Conservation (phyloP, 176 grass and related monocot species). For the Lolium multiflorum region DNA sequence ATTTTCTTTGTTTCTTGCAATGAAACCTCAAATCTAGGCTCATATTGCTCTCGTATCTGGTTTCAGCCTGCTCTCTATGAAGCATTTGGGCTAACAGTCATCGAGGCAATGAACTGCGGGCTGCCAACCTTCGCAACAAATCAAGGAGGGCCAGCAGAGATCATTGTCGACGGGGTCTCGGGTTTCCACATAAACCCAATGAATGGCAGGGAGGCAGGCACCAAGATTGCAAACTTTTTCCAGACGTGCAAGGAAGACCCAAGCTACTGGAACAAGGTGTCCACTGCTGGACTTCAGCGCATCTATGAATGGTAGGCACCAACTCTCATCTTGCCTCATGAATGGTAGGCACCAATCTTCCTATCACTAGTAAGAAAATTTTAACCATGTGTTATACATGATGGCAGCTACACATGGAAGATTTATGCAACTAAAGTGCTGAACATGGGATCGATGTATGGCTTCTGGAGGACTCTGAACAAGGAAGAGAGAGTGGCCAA, state of each 20-base stretch:
- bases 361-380: neutral
- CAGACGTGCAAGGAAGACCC: slow-evolving; percentile 81
- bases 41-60: neutral
- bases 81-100: slow-evolving; percentile 94
- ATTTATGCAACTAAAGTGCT: slow-evolving; percentile 88
- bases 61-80: slow-evolving; percentile 96
- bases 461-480: slow-evolving; percentile 89
- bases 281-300: slow-evolving; percentile 80
- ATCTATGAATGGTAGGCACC: slow-evolving; percentile 83
- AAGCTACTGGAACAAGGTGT: slow-evolving; percentile 92
- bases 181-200: slow-evolving; percentile 93
- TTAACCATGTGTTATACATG: neutral
- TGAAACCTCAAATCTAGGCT: neutral
- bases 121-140: slow-evolving; percentile 90
- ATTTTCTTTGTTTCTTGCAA: neutral
- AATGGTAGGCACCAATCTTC: slow-evolving; percentile 1
- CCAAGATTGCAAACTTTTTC: slow-evolving; percentile 91
- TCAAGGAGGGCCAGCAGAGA: slow-evolving; percentile 91
- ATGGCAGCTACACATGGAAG: slow-evolving; percentile 94
- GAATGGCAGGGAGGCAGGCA: slow-evolving; percentile 73
- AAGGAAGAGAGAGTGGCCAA: slow-evolving; percentile 75
- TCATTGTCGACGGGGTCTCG: slow-evolving; percentile 84
- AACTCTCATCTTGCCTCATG: neutral
- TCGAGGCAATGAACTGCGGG: slow-evolving; percentile 99
- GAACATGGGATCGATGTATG: slow-evolving; percentile 86